phyloP scores from a whole-genome alignment of 352 stramenopile species.

The Labyrinthula sp. region DNA sequence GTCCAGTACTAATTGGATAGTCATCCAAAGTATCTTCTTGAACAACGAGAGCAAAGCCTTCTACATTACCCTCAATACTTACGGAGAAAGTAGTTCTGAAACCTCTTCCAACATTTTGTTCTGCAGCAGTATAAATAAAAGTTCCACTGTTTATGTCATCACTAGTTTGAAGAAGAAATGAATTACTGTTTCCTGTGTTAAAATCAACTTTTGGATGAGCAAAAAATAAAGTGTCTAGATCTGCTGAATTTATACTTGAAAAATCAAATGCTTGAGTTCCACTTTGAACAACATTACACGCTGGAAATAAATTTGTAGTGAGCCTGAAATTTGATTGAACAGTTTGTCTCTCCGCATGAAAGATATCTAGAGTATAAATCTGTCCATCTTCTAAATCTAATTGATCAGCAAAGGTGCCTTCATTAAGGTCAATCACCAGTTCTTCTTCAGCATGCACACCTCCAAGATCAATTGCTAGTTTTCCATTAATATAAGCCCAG shows the following conservation, averaged over 20 bases:
- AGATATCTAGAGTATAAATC: conserved; percentile 18
- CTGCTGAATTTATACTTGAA: too few species aligned
- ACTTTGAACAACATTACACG: conserved; percentile 11
- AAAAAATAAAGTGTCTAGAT: too few species aligned
- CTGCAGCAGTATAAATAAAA: too few species aligned
- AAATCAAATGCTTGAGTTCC: too few species aligned
- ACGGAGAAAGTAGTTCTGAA: conserved; percentile 15
- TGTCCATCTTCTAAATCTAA: conserved; percentile 4
- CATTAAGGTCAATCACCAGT: not conserved
- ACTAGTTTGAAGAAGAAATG: too few species aligned
- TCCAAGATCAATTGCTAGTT: conserved; percentile 6
- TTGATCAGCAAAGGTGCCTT: too few species aligned
- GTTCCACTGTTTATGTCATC: too few species aligned
- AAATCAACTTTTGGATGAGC: too few species aligned
- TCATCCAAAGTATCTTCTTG: conserved; percentile 11
- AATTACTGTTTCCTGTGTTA: too few species aligned
- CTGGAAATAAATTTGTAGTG: conserved; percentile 6
- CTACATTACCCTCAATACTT: not conserved
- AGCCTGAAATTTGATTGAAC: conserved; percentile 7
- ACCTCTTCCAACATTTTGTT: conserved; percentile 22
- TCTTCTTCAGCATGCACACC: conserved; percentile 5
- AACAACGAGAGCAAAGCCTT: conserved; percentile 20
- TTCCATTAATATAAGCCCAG: conserved; percentile 9
- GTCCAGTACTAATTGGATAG: conserved; percentile 2
- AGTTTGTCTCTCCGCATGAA: conserved; percentile 15